Percentiles rank a stretch among this genome's conserved stretches.
Conservation (phyloP, 768 basidiomycete species). For the Megacollybia marginata region DNA sequence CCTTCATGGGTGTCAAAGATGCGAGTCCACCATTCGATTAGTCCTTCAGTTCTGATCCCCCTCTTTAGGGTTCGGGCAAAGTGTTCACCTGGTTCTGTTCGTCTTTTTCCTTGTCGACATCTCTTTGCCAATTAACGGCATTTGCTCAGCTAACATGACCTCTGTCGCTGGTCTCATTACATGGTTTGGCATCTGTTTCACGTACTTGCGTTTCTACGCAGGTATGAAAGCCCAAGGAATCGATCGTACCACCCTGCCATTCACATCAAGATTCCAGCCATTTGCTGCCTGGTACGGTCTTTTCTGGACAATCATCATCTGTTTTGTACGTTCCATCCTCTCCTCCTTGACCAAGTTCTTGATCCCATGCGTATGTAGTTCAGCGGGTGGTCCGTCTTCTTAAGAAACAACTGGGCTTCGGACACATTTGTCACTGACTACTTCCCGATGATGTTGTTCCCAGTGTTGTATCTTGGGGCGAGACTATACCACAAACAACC, state of each 20-base stretch:
- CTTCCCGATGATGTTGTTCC: slow-evolving; percentile 65
- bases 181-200: slow-evolving; percentile 73
- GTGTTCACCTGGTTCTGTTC: slow-evolving; percentile 78
- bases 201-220: slow-evolving; percentile 78
- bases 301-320: slow-evolving; percentile 39
- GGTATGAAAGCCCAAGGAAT: slow-evolving; percentile 79
- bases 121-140: slow-evolving; percentile 45
- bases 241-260: slow-evolving; percentile 67
- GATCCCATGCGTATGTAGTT: slow-evolving; percentile 22
- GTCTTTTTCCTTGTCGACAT: slow-evolving; percentile 57
- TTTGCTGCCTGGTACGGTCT: slow-evolving; percentile 61
- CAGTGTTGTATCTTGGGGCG: slow-evolving; percentile 59
- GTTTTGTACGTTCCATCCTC: slow-evolving; percentile 21
- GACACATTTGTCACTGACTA: slow-evolving; percentile 83
- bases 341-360: too few species aligned
- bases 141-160: slow-evolving; percentile 26
- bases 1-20: slow-evolving; percentile 69
- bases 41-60: too few species aligned
- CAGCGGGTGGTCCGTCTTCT: slow-evolving; percentile 48
- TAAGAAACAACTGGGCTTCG: slow-evolving; percentile 42
- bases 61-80: slow-evolving; percentile 41
- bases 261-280: slow-evolving; percentile 57
- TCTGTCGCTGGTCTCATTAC: slow-evolving; percentile 55
- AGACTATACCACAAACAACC: slow-evolving; percentile 45
- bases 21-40: too few species aligned